A percentile compares a stretch with the other conserved stretches of the same genome.
phyloP scores from a whole-genome alignment of 352 stramenopile species.

The Phytophthora multivora region DNA sequence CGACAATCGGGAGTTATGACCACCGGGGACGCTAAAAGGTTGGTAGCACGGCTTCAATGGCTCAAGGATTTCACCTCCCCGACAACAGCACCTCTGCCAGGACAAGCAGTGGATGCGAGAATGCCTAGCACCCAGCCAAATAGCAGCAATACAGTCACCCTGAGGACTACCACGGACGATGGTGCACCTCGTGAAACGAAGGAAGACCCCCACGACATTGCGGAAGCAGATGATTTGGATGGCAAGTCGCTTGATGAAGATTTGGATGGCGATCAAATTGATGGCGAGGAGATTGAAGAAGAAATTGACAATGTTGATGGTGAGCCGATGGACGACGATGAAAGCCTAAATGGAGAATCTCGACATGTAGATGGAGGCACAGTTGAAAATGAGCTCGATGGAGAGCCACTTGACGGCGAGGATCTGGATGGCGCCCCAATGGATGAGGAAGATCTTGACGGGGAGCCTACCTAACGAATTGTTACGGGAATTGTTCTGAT shows the following conservation, averaged over 20 bases:
- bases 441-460: slow-evolving; percentile 56
- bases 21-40: slow-evolving; percentile 43
- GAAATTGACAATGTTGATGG: slow-evolving; percentile 36
- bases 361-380: slow-evolving; percentile 44
- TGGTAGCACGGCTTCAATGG: slow-evolving; percentile 64
- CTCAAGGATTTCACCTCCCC: slow-evolving; percentile 74
- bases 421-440: slow-evolving; percentile 50
- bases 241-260: slow-evolving; percentile 44
- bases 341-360: slow-evolving; percentile 51
- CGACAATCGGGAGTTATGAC: slow-evolving; percentile 65
- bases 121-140: not conserved
- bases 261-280: slow-evolving; percentile 48
- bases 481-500: slow-evolving; percentile 24
- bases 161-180: not conserved
- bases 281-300: slow-evolving; percentile 18
- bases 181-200: not conserved
- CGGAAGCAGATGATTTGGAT: slow-evolving; percentile 29
- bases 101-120: not conserved
- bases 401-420: slow-evolving; percentile 41
- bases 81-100: slow-evolving; percentile 14
- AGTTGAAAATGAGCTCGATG: slow-evolving; percentile 41
- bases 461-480: slow-evolving; percentile 28
- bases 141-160: not conserved
- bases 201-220: slow-evolving; percentile 1
- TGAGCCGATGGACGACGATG: slow-evolving; percentile 44